Percentiles rank a stretch among this genome's conserved stretches.
These are phyloP conservation scores for Sphaerulina musiva DNA, from an alignment of 2,329 filamentous ascomycete species.

Conservation along the genomic window DNA sequence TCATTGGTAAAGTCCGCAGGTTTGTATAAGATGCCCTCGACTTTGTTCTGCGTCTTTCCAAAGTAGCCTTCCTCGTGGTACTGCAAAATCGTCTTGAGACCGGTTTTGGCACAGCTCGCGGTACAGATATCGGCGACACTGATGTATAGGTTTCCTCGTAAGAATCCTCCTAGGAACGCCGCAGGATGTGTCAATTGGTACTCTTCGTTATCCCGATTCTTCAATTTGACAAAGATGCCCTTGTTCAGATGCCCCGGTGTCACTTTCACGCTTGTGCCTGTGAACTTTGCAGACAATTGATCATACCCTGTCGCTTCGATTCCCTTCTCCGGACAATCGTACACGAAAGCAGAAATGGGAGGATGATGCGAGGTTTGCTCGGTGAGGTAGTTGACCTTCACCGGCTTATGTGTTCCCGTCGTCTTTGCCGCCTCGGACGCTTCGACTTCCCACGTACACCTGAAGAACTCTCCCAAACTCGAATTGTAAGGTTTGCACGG, in stretches of 20 bases:
- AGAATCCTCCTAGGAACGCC: slow-evolving; percentile 81
- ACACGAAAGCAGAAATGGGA: slow-evolving; percentile 90
- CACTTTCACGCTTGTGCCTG: slow-evolving; percentile 87
- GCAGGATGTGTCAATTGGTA: slow-evolving; percentile 93
- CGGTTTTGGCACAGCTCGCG: slow-evolving; percentile 82
- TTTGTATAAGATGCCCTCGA: slow-evolving; percentile 83
- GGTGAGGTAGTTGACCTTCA: slow-evolving; percentile 87
- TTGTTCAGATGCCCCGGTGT: slow-evolving; percentile 87
- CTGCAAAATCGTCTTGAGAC: slow-evolving; percentile 83
- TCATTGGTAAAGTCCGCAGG: slow-evolving; percentile 79
- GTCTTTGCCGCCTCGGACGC: slow-evolving; percentile 57
- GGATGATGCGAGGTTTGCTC: slow-evolving; percentile 98
- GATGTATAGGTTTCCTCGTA: slow-evolving; percentile 81
- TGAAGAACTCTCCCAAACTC: slow-evolving; percentile 92
- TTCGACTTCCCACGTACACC: slow-evolving; percentile 94
- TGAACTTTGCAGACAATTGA: slow-evolving; percentile 96
- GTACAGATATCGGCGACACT: slow-evolving; percentile 86
- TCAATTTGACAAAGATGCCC: slow-evolving; percentile 86
- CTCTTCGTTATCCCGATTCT: slow-evolving; percentile 74
- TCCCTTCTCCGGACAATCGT: slow-evolving; percentile 86
- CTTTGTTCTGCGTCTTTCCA: slow-evolving; percentile 80
- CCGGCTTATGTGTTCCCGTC: slow-evolving; percentile 39
- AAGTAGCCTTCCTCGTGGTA: slow-evolving; percentile 96
- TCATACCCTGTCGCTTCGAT: slow-evolving; percentile 85
- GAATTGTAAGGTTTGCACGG: slow-evolving; percentile 99